Percentiles rank a stretch among this genome's conserved stretches.
Evolutionary conservation across 2,329 filamentous ascomycete genomes (phyloP).

Genomic region (Colletotrichum musicola): DNA sequence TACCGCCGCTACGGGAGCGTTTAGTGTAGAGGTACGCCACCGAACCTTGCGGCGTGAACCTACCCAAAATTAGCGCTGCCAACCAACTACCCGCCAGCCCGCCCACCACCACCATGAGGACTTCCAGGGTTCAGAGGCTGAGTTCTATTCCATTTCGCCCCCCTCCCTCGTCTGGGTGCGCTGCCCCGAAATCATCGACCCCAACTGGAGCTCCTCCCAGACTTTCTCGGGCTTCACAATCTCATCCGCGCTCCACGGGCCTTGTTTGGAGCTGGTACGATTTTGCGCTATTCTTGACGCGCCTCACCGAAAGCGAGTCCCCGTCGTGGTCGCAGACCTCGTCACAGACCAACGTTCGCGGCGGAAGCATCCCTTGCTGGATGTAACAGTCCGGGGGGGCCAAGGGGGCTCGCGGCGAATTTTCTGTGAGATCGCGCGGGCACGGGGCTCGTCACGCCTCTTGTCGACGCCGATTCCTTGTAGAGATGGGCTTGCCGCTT

Average conservation of each 20-base stretch:
- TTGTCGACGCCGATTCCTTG: conserved; percentile 31
- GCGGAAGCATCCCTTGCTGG: conserved; percentile 36
- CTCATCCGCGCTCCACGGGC: conserved; percentile 4
- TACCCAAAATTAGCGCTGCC: conserved; percentile 29
- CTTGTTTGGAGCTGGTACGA: conserved; percentile 12
- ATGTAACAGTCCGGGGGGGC: conserved; percentile 37
- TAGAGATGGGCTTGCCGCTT: conserved; percentile 38
- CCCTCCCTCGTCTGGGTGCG: not conserved
- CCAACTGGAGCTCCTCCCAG: conserved; percentile 2
- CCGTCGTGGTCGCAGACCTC: conserved; percentile 32
- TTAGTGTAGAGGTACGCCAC: conserved; percentile 25
- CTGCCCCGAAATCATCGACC: not conserved
- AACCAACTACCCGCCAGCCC: conserved; percentile 23
- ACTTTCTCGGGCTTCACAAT: not conserved
- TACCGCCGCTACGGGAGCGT: conserved; percentile 34
- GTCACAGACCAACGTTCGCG: conserved; percentile 35
- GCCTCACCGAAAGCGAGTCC: conserved; percentile 21
- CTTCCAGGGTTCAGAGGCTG: conserved; percentile 6
- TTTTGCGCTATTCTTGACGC: conserved; percentile 34
- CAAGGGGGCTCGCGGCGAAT: conserved; percentile 39
- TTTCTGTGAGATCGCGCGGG: conserved; percentile 39
- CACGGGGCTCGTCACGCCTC: conserved; percentile 30
- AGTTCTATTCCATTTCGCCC: not conserved
- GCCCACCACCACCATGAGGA: not conserved
- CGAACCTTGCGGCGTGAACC: conserved; percentile 6